Evolutionary conservation across 2,329 filamentous ascomycete species (phyloP), one percentile per base, ranked within the genome.

Genomic region (Emmonsiellopsis sp.): DNA sequence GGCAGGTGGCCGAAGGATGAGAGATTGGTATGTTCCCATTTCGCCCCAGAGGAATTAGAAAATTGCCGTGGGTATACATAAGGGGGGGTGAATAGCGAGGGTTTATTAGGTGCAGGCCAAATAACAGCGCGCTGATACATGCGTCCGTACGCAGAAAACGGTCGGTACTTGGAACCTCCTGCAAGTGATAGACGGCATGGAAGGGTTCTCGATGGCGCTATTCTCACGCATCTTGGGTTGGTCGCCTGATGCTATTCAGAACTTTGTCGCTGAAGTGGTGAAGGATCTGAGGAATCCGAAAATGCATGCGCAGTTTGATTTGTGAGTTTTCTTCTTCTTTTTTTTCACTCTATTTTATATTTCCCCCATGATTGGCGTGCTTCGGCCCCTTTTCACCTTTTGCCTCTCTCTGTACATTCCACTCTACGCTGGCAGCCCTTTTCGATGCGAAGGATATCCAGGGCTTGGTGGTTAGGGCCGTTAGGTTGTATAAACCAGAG

Each of bases 1-100:
- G 59, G 58, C 7, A 56, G 58, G 6, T 65, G 63, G 62, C 60
- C 63, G 13, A 63, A 61, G 43, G 58, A 64, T 49, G 56, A 55
- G 27, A 56, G 53, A 42, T 52, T 63, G 47, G 52, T 53, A 49
- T 9, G 44, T 42, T 36, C 27, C 39, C 6, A 10, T 36, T 6
- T 27, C 9, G 21, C 8, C n/a, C 31, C 32, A 6, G 17, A 17
- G 17, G 17, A 17, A 43, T 8, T 14, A 42, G 39, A 14, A n/a
- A n/a, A 17, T 10, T 3, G 11, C 17, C n/a, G 6, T 42, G 7
- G n/a, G 9, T 42, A 42, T 7, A 14, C 2, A 2, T 17, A 17
- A 14, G 21, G 31, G 27, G 4, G 42, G 21, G 42, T 8, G 11
- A 7, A 13, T 10, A 44, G 13, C 13, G 11, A 7, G 31, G 10